Base-by-base conservation (phyloP, 352 stramenopile genomes). In the Phytophthora kernoviae region DNA sequence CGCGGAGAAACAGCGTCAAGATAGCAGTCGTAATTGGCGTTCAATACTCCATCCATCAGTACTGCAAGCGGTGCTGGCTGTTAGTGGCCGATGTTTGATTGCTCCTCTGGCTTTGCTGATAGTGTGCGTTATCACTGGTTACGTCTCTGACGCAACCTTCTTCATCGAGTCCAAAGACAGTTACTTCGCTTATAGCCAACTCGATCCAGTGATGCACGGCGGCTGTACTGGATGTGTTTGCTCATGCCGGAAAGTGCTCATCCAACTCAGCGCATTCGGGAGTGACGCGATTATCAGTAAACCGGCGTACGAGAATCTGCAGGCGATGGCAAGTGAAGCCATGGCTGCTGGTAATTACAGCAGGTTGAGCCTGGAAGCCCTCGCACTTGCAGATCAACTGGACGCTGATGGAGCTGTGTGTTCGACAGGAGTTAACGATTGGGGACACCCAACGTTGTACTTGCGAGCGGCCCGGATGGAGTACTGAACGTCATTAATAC, bases 111-210 rank as follows among this genome's bases (percentile, higher is more conserved):
- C 58, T 18, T 22, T 64, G 18, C 18, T 60, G 15, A 26, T 59
- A 18, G 5, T 60, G 2, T 55, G 49, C 22, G 36, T 14, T 0
- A 17, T 43, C 12, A 60, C 58, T 4, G n/a, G 58, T 20, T 65
- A 65, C 34, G 7, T 65, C 34, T 50, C 49, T 14, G 32, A 18
- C 9, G 41, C 58, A 2, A 60, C 41, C 0, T 65, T 65, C 26
- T 60, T 65, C 42, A 60, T 65, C 8, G 49, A 60, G 18, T 32
- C 58, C 14, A 43, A 59, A 14, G 41, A 60, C 18, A 65, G 58
- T 27, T 65, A 65, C 18, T 65, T 65, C 18, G 58, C 58, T 9
- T 65, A 65, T 30, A 66, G 58, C 4, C 58, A 66, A 46, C 50
- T 66, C 1, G 58, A 66, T 17, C 26, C 58, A 14, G 44, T 66